A percentile compares a stretch with the other conserved stretches of the same genome.
Evolutionary conservation across 2,329 filamentous ascomycete species (phyloP).

Genomic region (Rhynchosporium secalis): DNA sequence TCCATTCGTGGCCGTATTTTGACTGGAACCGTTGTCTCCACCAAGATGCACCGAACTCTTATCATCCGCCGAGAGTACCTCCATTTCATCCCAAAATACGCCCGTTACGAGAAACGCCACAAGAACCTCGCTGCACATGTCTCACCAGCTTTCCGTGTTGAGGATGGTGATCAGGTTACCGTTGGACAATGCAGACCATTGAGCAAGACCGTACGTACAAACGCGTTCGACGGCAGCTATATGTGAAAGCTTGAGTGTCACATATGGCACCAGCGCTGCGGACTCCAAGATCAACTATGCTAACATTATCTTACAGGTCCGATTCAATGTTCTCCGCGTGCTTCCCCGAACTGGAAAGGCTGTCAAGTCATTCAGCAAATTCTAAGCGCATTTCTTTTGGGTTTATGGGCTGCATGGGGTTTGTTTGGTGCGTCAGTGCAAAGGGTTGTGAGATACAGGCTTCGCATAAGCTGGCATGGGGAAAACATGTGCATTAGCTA

Average conservation of each 20-base stretch:
- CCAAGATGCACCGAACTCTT: conserved; percentile 99
- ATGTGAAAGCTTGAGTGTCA: no score
- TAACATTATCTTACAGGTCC: conserved; percentile 61
- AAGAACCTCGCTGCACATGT: conserved; percentile 99
- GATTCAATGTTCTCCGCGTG: conserved; percentile 99
- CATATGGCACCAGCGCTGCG: neutral
- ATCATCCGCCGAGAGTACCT: conserved; percentile 99
- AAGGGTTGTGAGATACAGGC: conserved; percentile 38
- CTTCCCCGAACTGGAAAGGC: conserved; percentile 95
- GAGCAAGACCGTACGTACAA: conserved; percentile 91
- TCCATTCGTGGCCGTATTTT: conserved; percentile 99
- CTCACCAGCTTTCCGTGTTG: conserved; percentile 99
- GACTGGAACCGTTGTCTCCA: conserved; percentile 97
- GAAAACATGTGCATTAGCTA: conserved; percentile 38
- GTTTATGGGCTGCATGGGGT: conserved; percentile 39
- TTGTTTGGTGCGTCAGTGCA: conserved; percentile 38
- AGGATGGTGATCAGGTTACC: conserved; percentile 98
- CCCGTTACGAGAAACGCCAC: conserved; percentile 99
- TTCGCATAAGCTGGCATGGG: conserved; percentile 32
- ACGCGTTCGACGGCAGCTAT: neutral
- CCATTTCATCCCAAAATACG: conserved; percentile 99
- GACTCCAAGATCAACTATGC: conserved; percentile 4
- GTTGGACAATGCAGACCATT: conserved; percentile 99
- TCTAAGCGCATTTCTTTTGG: conserved; percentile 61
- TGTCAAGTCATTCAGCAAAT: conserved; percentile 98